phyloP scores from a whole-genome alignment of 352 stramenopile species.

The Globisporangium carolinianum region DNA sequence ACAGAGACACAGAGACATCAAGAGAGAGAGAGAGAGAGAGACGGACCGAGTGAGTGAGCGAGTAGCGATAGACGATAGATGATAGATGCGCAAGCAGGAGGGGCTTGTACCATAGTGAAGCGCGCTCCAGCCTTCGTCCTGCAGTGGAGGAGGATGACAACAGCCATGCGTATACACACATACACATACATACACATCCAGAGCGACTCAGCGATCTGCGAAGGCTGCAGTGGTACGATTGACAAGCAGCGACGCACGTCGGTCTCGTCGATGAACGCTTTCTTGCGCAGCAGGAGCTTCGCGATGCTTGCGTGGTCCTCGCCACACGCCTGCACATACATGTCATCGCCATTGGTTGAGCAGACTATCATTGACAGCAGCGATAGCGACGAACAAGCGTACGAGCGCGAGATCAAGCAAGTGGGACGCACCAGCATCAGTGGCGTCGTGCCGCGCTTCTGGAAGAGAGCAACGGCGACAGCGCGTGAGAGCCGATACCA shows the following conservation, averaged over 20 bases:
- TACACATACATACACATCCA: background rate
- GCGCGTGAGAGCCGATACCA: no score
- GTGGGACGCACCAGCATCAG: constrained; percentile 54
- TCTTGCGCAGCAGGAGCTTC: constrained; percentile 57
- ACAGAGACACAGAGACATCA: background rate
- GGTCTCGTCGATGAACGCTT: constrained; percentile 74
- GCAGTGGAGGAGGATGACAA: background rate
- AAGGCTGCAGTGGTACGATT: no score
- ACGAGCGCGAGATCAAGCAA: background rate
- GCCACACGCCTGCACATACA: constrained; percentile 41
- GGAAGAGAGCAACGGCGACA: background rate
- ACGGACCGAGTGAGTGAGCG: constrained; percentile 4
- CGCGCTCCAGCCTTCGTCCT: constrained; percentile 72
- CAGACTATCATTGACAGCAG: background rate
- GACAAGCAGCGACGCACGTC: constrained; percentile 33
- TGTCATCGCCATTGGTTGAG: background rate
- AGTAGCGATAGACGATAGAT: constrained; percentile 15
- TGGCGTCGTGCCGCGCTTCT: constrained; percentile 73
- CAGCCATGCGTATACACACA: no score
- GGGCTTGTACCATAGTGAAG: constrained; percentile 61
- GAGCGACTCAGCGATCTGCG: no score
- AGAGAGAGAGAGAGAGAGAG: background rate
- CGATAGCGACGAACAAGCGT: no score
- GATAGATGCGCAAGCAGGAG: background rate
- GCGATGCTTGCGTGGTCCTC: constrained; percentile 57